phyloP scores from a whole-genome alignment of 805 yeast species.

The Yarrowia sp. region DNA sequence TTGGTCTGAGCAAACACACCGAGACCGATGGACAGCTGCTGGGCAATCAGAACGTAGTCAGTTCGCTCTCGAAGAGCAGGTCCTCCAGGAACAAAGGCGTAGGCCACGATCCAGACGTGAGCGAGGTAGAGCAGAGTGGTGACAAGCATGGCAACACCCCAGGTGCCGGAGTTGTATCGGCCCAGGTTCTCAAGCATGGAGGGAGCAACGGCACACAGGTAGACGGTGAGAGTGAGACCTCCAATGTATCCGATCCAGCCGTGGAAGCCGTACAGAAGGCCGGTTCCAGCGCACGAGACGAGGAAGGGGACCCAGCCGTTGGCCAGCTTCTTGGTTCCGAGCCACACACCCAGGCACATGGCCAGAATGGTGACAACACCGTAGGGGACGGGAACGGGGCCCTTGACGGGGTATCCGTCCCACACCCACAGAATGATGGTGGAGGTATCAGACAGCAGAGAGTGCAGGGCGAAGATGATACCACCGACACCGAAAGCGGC shows the following conservation, averaged over 20 bases:
- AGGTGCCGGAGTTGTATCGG: conserved; percentile 61
- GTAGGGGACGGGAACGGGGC: conserved; percentile 88
- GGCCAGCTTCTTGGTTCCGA: conserved; percentile 52
- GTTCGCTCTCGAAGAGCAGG: conserved; percentile 86
- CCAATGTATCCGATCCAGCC: conserved; percentile 83
- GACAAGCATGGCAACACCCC: conserved; percentile 54
- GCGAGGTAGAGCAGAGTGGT: conserved; percentile 70
- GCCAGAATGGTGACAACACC: conserved; percentile 70
- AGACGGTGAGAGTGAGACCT: conserved; percentile 66
- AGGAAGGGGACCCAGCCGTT: conserved; percentile 51
- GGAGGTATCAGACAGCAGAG: conserved; percentile 82
- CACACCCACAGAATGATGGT: conserved; percentile 93
- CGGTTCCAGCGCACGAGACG: conserved; percentile 59
- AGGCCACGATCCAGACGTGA: conserved; percentile 97
- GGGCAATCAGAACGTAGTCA: conserved; percentile 68
- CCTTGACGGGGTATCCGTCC: conserved; percentile 89
- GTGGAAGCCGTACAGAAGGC: conserved; percentile 57
- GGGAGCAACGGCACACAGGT: conserved; percentile 68
- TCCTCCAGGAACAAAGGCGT: conserved; percentile 98
- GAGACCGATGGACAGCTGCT: conserved; percentile 60
- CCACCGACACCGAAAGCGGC: conserved; percentile 80
- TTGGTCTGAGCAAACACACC: conserved; percentile 56
- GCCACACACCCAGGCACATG: conserved; percentile 63
- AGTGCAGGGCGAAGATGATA: conserved; percentile 70
- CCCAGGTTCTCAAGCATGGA: conserved; percentile 64